Evolutionary conservation across 2,329 filamentous ascomycete species (phyloP), one percentile per base, ranked within the genome.

Genomic region (Verticillium klebahnii): DNA sequence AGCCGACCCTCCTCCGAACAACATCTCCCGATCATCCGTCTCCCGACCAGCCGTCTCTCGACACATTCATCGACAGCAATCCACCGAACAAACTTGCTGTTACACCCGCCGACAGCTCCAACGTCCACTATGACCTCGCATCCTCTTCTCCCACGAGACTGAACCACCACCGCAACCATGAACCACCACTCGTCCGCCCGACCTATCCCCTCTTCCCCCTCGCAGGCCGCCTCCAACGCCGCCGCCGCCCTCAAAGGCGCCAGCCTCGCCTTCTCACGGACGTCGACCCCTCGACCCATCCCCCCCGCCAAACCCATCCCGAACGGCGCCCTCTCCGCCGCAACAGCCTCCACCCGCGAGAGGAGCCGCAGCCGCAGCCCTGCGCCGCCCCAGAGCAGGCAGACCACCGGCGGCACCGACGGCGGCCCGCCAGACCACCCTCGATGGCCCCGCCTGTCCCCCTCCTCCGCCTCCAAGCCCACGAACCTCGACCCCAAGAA

Each of bases 211-310:
- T 19, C 45, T 9, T 19, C 45, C 4, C 40, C 54, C 14, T 36
- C 25, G 61, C 66, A 62, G 61, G 73, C 70, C 60, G 69, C 71
- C 60, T 70, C 71, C 60, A 70, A 76, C 64, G 70, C 73, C 66
- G 70, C 70, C 70, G 72, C 80, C 15, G 82, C 83, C 58, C 73
- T 86, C 61, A 78, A 75, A 62, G 84, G 84, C 59, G 84, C 84
- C 11, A 81, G 80, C 12, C 76, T 86, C 31, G 84, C 84, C 23
- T 87, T 86, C 64, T 75, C 77, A 65, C 80, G 78, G 57, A 73
- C 61, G 25, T 60, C 65, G 32, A 62, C 60, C 32, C 57, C 62
- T 36, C 61, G 63, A 45, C 54, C 63, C n/a, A 56, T 65, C 52
- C 63, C 67, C 8, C 57, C 63, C 7, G 60, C 63, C 31, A 62